Percentiles rank a stretch among this genome's conserved stretches.
phyloP scores from a whole-genome alignment of 2,329 filamentous ascomycete species.

The Neophaeococcomyces mojaviensis region DNA sequence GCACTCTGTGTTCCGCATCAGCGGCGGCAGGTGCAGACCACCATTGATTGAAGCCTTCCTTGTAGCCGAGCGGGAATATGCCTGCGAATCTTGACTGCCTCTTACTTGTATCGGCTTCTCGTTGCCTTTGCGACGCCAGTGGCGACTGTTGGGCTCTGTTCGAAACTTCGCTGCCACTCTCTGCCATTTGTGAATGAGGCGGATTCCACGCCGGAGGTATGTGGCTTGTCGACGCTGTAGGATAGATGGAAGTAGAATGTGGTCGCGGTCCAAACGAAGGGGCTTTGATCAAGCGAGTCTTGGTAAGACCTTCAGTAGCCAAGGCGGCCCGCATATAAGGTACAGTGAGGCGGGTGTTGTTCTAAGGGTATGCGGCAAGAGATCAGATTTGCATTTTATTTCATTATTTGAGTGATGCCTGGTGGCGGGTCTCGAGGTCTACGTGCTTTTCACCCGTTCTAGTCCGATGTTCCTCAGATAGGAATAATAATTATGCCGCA shows the following conservation, averaged over 20 bases:
- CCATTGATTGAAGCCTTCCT: conserved; percentile 88
- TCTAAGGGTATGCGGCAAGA: no score
- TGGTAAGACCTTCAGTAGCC: no score
- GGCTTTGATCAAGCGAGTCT: no score
- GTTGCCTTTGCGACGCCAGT: conserved; percentile 42
- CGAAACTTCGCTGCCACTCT: conserved; percentile 27
- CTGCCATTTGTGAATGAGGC: conserved; percentile 14
- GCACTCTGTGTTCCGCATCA: conserved; percentile 77
- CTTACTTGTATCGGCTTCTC: conserved; percentile 29
- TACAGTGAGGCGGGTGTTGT: no score
- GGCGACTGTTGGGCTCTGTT: conserved; percentile 37
- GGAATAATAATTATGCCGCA: no score
- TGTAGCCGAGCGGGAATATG: conserved; percentile 82
- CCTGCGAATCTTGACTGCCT: conserved; percentile 25
- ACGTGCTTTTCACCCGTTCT: no score
- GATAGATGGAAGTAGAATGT: conserved; percentile 2
- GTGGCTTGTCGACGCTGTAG: neutral
- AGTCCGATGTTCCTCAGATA: no score
- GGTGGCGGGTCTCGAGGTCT: no score
- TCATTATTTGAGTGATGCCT: no score
- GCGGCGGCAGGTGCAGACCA: conserved; percentile 80
- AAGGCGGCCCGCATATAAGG: no score
- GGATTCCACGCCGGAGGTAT: neutral
- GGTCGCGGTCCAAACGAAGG: neutral
- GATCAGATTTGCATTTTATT: no score